These are phyloP conservation scores for Carex scoparia DNA, from an alignment of 176 grass and related monocot species.

Conservation along the genomic window DNA sequence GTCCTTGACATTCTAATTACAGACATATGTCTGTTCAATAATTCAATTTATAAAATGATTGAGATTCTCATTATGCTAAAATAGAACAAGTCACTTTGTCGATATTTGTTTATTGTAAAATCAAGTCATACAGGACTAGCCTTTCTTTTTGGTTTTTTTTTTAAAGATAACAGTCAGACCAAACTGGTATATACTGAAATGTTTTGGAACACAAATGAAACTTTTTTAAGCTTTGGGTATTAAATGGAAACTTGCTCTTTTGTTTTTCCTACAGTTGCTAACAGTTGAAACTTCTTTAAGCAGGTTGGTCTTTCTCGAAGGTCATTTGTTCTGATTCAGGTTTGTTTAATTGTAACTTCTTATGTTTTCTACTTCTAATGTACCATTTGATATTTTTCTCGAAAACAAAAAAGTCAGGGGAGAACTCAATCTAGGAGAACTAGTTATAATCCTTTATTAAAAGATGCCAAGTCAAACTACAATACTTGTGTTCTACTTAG, in stretches of 20 bases:
- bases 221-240: neutral
- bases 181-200: neutral
- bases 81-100: neutral
- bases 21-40: neutral
- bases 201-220: neutral
- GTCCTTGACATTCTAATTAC: neutral
- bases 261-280: slow-evolving; percentile 1
- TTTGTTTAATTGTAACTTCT: slow-evolving; percentile 16
- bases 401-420: neutral
- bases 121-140: neutral
- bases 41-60: neutral
- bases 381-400: neutral
- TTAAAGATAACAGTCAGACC: neutral
- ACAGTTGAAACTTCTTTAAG: slow-evolving; percentile 18
- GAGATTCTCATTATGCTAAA: neutral
- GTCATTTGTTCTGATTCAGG: slow-evolving; percentile 97
- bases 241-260: neutral
- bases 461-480: neutral
- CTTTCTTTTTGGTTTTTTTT: neutral
- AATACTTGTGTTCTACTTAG: neutral
- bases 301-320: slow-evolving; percentile 95
- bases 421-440: neutral
- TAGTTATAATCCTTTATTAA: neutral
- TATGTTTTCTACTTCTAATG: slow-evolving; percentile 24
- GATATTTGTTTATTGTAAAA: neutral